A percentile compares a stretch with the other conserved stretches of the same genome.
Evolutionary conservation across 108 stramenopile species (phyloP).

Genomic region (Fistulifera solaris): DNA sequence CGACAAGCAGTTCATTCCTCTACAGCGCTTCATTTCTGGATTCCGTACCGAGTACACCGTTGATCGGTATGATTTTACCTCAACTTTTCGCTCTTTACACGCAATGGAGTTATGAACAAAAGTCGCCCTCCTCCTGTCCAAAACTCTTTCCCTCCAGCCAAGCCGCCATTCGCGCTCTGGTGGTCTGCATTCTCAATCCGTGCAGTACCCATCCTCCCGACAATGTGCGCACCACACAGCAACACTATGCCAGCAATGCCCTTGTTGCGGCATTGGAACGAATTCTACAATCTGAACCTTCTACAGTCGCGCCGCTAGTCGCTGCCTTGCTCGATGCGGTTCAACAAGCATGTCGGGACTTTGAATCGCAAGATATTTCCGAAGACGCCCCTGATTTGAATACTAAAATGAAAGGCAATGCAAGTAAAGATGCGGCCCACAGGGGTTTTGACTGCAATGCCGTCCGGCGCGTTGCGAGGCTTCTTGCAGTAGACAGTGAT

Average conservation of each 20-base stretch:
- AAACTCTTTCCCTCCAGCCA: conserved; percentile 19
- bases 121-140: conserved; percentile 13
- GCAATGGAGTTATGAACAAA: conserved; percentile 31
- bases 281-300: conserved; percentile 37
- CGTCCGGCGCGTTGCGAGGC: conserved; percentile 33
- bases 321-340: conserved; percentile 37
- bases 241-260: conserved; percentile 6
- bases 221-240: background rate
- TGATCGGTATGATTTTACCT: conserved; percentile 48
- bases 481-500: conserved; percentile 21
- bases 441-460: conserved; percentile 16
- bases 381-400: no score
- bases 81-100: conserved; percentile 47
- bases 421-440: conserved; percentile 23
- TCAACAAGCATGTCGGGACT: conserved; percentile 36
- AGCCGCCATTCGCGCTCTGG: conserved; percentile 39
- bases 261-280: conserved; percentile 42
- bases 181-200: conserved; percentile 47
- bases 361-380: conserved; percentile 4
- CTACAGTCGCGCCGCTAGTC: conserved; percentile 30
- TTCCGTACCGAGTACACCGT: conserved; percentile 14
- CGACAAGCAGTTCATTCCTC: conserved; percentile 51
- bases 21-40: conserved; percentile 32
- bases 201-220: conserved; percentile 3
- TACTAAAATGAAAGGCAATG: conserved; percentile 16